phyloP scores from a whole-genome alignment of 1,284 basidiomycete species.

The Ustilago shanxiensis region DNA sequence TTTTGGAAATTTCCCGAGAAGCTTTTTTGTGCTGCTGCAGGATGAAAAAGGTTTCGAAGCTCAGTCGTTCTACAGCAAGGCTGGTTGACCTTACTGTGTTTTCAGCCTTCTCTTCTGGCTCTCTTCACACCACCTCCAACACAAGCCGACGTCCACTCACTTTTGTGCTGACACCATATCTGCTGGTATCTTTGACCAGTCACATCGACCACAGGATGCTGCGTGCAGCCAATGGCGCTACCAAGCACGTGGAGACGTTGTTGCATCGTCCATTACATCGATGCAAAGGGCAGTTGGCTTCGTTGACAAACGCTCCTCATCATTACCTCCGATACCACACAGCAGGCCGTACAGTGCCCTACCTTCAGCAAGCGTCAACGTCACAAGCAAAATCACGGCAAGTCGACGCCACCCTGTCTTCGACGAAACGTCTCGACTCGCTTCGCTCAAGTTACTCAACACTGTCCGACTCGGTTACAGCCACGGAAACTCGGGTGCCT shows the following conservation, averaged over 20 bases:
- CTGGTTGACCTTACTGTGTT: too few relatives aligned
- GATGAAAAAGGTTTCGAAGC: neutral
- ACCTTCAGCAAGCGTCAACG: neutral
- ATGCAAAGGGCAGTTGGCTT: neutral
- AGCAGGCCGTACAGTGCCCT: neutral
- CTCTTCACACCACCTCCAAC: neutral
- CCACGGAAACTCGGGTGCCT: neutral
- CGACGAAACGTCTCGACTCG: neutral
- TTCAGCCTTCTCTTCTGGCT: too few relatives aligned
- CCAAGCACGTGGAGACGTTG: constrained; percentile 16
- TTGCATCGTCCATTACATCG: constrained; percentile 4
- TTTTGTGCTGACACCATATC: neutral
- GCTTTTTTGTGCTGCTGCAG: constrained; percentile 5
- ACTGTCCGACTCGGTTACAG: neutral
- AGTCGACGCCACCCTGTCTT: neutral
- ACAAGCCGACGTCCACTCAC: neutral
- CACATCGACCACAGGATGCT: constrained; percentile 14
- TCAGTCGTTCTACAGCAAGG: constrained; percentile 18
- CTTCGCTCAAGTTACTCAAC: neutral
- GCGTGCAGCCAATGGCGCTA: constrained; percentile 21
- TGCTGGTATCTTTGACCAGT: neutral
- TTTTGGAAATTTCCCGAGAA: constrained; percentile 2
- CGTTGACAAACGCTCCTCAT: neutral
- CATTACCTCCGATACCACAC: neutral
- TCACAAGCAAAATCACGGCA: neutral